Conservation (phyloP, 176 grass and related monocot genomes). For the Rhynchospora breviuscula region DNA sequence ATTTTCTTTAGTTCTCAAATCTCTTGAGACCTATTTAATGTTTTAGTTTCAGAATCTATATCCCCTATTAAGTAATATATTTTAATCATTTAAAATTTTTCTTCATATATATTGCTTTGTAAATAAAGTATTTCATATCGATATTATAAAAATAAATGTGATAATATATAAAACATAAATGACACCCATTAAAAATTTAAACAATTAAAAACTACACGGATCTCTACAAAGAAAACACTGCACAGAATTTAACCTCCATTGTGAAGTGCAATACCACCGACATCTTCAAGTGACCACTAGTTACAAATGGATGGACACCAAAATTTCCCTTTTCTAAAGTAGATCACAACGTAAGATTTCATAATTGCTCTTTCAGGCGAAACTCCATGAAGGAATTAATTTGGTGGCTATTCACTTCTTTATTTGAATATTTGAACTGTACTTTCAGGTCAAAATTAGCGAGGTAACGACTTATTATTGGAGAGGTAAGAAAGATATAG, state of each 20-base stretch:
- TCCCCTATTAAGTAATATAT: no score
- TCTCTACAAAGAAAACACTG: neutral
- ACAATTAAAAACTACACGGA: neutral
- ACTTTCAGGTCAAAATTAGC: neutral
- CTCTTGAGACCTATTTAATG: no score
- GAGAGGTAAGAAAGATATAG: neutral
- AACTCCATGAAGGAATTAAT: neutral
- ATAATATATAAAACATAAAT: neutral
- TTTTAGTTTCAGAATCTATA: no score
- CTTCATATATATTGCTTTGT: no score
- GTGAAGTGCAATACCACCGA: conserved; percentile 1
- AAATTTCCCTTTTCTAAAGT: neutral
- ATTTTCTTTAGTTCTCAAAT: no score
- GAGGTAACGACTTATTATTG: neutral
- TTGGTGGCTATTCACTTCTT: neutral
- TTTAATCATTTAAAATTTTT: no score
- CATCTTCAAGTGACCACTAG: neutral
- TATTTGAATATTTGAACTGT: neutral
- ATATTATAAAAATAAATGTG: neutral
- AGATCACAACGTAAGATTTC: neutral
- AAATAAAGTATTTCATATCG: neutral
- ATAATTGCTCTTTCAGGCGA: neutral
- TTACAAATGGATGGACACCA: neutral
- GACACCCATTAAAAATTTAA: neutral
- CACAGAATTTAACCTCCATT: neutral